A percentile compares a stretch with the other conserved stretches of the same genome.
These are phyloP conservation scores for Rhodosporidiobolus sp. DNA, from an alignment of 768 basidiomycete genomes.

Conservation along the genomic window DNA sequence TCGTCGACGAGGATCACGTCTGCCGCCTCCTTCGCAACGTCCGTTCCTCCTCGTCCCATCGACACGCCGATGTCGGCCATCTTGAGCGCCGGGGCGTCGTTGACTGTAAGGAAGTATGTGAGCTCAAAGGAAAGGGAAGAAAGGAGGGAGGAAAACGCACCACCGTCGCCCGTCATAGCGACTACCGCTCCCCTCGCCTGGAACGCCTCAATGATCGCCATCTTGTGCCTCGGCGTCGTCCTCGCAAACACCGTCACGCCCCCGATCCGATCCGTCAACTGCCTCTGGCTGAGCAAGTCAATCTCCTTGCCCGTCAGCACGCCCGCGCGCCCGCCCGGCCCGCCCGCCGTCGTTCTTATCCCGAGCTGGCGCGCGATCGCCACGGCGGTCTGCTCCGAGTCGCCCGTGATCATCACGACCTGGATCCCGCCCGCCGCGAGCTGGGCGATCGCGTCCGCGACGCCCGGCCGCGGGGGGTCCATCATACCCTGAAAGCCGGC, in stretches of 20 bases:
- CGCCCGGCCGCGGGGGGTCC: slow-evolving; percentile 89
- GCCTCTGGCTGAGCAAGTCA: slow-evolving; percentile 74
- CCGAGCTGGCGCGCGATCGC: slow-evolving; percentile 84
- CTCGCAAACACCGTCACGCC: slow-evolving; percentile 84
- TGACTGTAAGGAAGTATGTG: slow-evolving; percentile 56
- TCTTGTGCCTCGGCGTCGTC: slow-evolving; percentile 94
- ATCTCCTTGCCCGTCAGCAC: slow-evolving; percentile 77
- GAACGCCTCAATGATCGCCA: slow-evolving; percentile 93
- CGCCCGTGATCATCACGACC: slow-evolving; percentile 98
- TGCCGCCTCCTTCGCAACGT: slow-evolving; percentile 96
- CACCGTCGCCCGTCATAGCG: slow-evolving; percentile 97
- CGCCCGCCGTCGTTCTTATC: slow-evolving; percentile 59
- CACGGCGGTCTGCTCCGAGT: slow-evolving; percentile 84
- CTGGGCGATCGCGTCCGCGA: slow-evolving; percentile 79
- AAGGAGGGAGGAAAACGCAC: slow-evolving; percentile 51
- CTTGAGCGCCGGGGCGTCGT: slow-evolving; percentile 93
- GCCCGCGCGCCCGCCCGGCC: slow-evolving; percentile 42
- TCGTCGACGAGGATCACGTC: slow-evolving; percentile 96
- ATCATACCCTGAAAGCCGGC: slow-evolving; percentile 92
- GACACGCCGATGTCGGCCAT: slow-evolving; percentile 97
- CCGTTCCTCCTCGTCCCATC: slow-evolving; percentile 98
- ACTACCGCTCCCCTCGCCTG: slow-evolving; percentile 84
- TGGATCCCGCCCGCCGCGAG: slow-evolving; percentile 84
- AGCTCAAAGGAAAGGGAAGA: background rate
- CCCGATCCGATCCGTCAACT: slow-evolving; percentile 77